phyloP scores from a whole-genome alignment of 148 eudicot genomes.

The Rhododendron ferrugineum region DNA sequence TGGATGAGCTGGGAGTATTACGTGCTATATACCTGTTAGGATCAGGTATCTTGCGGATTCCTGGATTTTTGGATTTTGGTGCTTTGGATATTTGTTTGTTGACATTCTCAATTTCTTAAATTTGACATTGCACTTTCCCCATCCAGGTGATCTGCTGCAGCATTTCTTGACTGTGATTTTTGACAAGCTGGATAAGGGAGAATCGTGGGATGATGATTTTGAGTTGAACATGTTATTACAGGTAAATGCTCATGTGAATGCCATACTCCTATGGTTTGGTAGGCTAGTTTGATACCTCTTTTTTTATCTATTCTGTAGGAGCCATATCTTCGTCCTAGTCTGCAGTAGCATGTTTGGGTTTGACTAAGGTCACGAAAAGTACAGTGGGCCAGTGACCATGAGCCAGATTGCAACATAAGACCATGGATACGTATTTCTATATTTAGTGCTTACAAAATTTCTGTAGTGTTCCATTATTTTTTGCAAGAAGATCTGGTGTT shows the following conservation, averaged over 20 bases:
- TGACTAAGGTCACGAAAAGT: background rate
- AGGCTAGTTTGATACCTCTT: background rate
- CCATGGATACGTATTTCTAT: background rate
- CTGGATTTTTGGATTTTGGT: background rate
- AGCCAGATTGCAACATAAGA: background rate
- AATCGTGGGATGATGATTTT: constrained; percentile 94
- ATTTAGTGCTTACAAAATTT: background rate
- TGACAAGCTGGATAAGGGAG: constrained; percentile 81
- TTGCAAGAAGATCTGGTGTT: background rate
- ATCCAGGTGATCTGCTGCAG: constrained; percentile 89
- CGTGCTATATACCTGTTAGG: constrained; percentile 91
- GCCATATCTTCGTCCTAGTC: background rate
- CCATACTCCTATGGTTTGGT: background rate
- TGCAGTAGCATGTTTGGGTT: background rate
- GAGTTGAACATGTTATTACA: constrained; percentile 87
- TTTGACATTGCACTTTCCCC: constrained; percentile 15
- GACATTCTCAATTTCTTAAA: constrained; percentile 2
- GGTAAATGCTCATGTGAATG: constrained; percentile 28
- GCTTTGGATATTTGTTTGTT: background rate
- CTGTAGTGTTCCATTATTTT: background rate
- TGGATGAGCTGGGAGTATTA: constrained; percentile 87
- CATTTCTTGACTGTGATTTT: constrained; percentile 83
- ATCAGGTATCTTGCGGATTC: constrained; percentile 55
- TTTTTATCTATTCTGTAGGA: background rate
- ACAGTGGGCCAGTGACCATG: background rate